Base-by-base conservation (phyloP, 306 rosid species). In the cucumber (Cucumis sativus) region DNA sequence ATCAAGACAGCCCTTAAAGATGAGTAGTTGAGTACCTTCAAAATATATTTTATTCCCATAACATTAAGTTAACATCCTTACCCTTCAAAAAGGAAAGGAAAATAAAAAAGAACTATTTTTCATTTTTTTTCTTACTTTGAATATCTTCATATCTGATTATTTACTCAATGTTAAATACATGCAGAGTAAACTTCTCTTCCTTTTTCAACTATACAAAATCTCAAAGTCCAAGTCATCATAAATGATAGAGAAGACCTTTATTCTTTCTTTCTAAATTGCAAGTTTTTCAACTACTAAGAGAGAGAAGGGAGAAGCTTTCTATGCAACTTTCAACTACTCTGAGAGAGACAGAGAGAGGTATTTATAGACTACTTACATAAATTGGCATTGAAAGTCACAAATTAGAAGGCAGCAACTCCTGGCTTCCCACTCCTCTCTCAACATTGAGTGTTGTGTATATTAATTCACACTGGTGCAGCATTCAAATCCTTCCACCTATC, bases 261-360 rank as follows among this genome's bases (percentile, higher is more conserved):
- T 47, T 47, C 54, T 47, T 47, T 5, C 56, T 15, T 51, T 51
- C 56, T 15, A 15, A 14, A 6, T 51, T 51, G 1, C 56, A 51
- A 51, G 56, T 15, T 51, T 51, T 17, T 39, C 72, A 65, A 39
- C 72, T 39, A 65, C 72, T 65, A 25, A 65, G 72, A 65, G 51
- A 64, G 49, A 64, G 71, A 64, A 18, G 18, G 20, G 20, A 35
- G 71, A 37, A 65, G 71, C 11, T 65, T 17, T 41, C 28, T 7
- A 18, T 68, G 55, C 74, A 67, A 39, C 74, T 67, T 67, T 68
- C 56, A 68, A 68, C 75, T 51, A 72, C 76, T 71, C 60, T 25
- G 8, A 20, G 21, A 71, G 76, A 40, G 55, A 71, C 23, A 69
- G 75, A 69, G 68, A 69, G 68, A 15, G 30, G 40, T 6, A 47